Conservation (phyloP, 2,329 filamentous ascomycete species). For the Coleophoma eucalyptorum region DNA sequence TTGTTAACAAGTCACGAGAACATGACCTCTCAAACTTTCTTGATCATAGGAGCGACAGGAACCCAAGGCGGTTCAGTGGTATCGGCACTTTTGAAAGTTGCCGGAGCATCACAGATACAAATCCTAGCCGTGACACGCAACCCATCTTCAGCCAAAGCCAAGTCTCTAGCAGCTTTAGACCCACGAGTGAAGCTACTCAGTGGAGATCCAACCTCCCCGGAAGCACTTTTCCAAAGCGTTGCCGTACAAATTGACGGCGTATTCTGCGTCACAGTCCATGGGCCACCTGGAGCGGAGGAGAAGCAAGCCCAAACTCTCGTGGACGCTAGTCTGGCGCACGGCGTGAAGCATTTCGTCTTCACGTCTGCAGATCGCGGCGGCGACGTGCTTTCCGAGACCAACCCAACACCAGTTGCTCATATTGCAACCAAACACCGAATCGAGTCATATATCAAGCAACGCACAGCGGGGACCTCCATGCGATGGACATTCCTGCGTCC, state of each 20-base stretch:
- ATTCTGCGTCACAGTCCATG: constrained; percentile 41
- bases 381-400: constrained; percentile 41
- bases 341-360: constrained; percentile 60
- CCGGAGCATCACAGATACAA: constrained; percentile 26
- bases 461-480: constrained; percentile 33
- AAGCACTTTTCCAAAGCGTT: constrained; percentile 41
- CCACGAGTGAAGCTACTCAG: constrained; percentile 45
- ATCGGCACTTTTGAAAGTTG: constrained; percentile 27
- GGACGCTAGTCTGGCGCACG: constrained; percentile 49
- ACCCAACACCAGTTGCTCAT: constrained; percentile 54
- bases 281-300: constrained; percentile 34
- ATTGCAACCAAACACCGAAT: constrained; percentile 60
- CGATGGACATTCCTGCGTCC: constrained; percentile 54
- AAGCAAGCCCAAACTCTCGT: constrained; percentile 54
- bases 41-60: constrained; percentile 27
- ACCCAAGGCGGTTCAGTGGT: constrained; percentile 27
- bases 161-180: constrained; percentile 36
- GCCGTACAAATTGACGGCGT: constrained; percentile 45
- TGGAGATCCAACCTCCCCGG: constrained; percentile 45
- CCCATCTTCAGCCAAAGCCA: constrained; percentile 34
- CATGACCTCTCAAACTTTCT: constrained; percentile 5
- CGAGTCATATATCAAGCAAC: constrained; percentile 52
- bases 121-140: constrained; percentile 51
- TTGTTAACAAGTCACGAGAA: too few relatives aligned
- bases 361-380: constrained; percentile 61